A percentile compares a stretch with the other conserved stretches of the same genome.
Conservation (phyloP, 2,329 filamentous ascomycete genomes). For the Epichloe sylvatica region DNA sequence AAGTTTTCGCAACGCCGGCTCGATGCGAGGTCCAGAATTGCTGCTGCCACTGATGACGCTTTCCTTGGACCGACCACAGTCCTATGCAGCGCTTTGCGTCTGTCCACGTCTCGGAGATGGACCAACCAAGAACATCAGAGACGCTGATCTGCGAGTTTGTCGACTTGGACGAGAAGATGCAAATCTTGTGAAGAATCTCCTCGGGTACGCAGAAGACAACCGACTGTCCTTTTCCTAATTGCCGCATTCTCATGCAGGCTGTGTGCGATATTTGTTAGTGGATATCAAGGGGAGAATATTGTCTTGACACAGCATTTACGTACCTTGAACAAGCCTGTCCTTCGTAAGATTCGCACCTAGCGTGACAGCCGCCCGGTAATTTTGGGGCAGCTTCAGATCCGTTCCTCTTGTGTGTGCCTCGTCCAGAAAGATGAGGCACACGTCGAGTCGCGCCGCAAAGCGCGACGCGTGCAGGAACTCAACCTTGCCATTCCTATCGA, state of each 20-base stretch:
- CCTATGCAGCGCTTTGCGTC: slow-evolving; percentile 25
- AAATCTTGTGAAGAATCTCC: slow-evolving; percentile 45
- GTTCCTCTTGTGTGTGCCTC: slow-evolving; percentile 58
- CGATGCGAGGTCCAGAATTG: background rate
- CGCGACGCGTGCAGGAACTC: slow-evolving; percentile 44
- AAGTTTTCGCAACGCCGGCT: background rate
- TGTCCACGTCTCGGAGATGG: slow-evolving; percentile 41
- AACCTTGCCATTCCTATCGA: slow-evolving; percentile 31
- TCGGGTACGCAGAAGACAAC: slow-evolving; percentile 45
- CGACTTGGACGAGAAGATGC: background rate
- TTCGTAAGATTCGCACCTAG: slow-evolving; percentile 52
- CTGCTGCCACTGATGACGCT: background rate
- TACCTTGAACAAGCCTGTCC: slow-evolving; percentile 55
- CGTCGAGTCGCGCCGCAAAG: slow-evolving; percentile 39
- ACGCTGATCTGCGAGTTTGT: slow-evolving; percentile 24
- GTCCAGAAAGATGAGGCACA: slow-evolving; percentile 54
- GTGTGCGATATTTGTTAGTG: background rate
- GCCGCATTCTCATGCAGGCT: slow-evolving; percentile 60
- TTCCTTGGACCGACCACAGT: slow-evolving; percentile 2
- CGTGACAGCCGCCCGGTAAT: slow-evolving; percentile 52
- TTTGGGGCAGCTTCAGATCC: slow-evolving; percentile 45
- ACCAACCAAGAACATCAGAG: slow-evolving; percentile 44
- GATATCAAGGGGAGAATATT: background rate
- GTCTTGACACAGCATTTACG: slow-evolving; percentile 5
- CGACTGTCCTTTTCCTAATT: slow-evolving; percentile 52